Evolutionary conservation across 2,329 filamentous ascomycete genomes (phyloP).

Genomic region (Colletotrichum sp.): DNA sequence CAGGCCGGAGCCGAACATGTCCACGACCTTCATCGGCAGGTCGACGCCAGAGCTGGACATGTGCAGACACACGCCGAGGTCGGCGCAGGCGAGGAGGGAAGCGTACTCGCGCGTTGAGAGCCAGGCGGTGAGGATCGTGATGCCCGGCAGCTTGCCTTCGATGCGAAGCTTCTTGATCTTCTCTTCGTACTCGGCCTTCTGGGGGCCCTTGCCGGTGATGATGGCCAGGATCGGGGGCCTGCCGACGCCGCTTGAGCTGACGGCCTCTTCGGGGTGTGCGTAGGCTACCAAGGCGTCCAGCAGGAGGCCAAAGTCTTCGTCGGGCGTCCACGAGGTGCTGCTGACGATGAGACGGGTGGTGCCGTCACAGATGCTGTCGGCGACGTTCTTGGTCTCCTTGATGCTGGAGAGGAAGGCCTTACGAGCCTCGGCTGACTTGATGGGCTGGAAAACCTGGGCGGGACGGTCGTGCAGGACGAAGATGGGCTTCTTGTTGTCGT

Average conservation of each 20-base stretch:
- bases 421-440: constrained; percentile 52
- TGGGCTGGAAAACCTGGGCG: constrained; percentile 79
- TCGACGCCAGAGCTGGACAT: constrained; percentile 95
- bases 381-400: constrained; percentile 66
- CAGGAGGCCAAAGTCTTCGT: constrained; percentile 92
- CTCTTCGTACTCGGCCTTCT: constrained; percentile 76
- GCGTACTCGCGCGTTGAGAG: constrained; percentile 86
- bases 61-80: constrained; percentile 90
- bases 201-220: constrained; percentile 93
- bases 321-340: constrained; percentile 95
- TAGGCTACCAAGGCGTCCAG: constrained; percentile 83
- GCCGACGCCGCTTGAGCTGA: constrained; percentile 23
- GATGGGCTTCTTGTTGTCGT: constrained; percentile 68
- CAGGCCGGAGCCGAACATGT: constrained; percentile 96
- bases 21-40: constrained; percentile 98
- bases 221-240: constrained; percentile 73
- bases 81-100: constrained; percentile 79
- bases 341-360: constrained; percentile 78
- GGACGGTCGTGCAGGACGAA: constrained; percentile 87
- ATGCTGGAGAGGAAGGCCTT: constrained; percentile 67
- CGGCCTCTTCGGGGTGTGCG: constrained; percentile 54
- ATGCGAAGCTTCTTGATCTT: constrained; percentile 67
- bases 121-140: constrained; percentile 83
- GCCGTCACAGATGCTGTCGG: constrained; percentile 62
- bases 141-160: constrained; percentile 68